These are phyloP conservation scores for Penicillium rolfsii DNA, from an alignment of 2,329 filamentous ascomycete genomes.

Conservation along the genomic window DNA sequence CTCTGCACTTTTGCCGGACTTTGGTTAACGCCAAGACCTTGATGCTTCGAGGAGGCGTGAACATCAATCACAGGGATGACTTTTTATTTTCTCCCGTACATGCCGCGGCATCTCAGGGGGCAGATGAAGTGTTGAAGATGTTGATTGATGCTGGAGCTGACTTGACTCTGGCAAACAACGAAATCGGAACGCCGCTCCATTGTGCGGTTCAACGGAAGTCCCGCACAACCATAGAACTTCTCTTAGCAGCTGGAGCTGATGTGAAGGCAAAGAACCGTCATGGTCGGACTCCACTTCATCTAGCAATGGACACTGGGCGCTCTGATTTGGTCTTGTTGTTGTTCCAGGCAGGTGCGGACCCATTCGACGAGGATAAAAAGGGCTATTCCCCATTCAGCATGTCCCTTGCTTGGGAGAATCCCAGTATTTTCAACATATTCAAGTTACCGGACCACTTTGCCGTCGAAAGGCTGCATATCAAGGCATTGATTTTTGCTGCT, in stretches of 20 bases:
- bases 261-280: constrained; percentile 6
- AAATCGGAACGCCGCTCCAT: constrained; percentile 11
- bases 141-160: constrained; percentile 13
- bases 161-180: constrained; percentile 6
- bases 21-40: constrained; percentile 7
- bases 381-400: constrained; percentile 15
- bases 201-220: constrained; percentile 14
- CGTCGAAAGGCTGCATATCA: constrained; percentile 1
- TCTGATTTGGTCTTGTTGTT: constrained; percentile 11
- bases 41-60: not conserved
- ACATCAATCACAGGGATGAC: constrained; percentile 13
- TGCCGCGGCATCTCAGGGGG: constrained; percentile 3
- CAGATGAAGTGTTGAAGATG: constrained; percentile 10
- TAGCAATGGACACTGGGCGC: constrained; percentile 12
- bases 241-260: constrained; percentile 10
- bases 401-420: constrained; percentile 10
- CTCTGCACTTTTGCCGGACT: constrained; percentile 10
- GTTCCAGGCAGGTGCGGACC: constrained; percentile 14
- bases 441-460: not conserved
- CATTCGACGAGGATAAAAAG: constrained; percentile 8
- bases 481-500: constrained; percentile 11
- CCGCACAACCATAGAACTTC: constrained; percentile 8
- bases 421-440: constrained; percentile 10
- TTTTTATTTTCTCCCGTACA: constrained; percentile 9
- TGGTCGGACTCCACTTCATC: constrained; percentile 11